Percentiles rank a stretch among this genome's conserved stretches.
Conservation (phyloP, 495 filamentous ascomycete genomes). For the Neurospora tetrasperma region DNA sequence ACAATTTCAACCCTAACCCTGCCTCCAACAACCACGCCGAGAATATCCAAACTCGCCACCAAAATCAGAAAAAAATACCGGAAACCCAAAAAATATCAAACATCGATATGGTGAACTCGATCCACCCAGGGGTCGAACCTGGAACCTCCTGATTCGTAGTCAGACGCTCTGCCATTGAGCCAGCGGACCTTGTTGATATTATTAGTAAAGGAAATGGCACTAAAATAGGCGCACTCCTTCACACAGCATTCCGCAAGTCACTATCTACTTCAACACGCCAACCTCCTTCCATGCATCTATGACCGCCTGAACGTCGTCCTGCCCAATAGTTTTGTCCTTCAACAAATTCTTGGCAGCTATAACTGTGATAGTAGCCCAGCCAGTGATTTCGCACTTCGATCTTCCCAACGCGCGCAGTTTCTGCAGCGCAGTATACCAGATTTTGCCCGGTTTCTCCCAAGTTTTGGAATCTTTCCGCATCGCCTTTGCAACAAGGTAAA, state of each 20-base stretch:
- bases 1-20: neutral
- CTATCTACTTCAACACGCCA: neutral
- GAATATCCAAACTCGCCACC: neutral
- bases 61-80: too few relatives aligned
- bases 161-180: neutral
- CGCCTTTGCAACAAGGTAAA: neutral
- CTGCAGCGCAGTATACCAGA: neutral
- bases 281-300: neutral
- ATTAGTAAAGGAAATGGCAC: accelerated
- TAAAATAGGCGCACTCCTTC: accelerated
- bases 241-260: neutral
- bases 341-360: neutral
- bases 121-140: slow-evolving; percentile 1
- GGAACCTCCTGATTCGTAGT: slow-evolving; percentile 1
- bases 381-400: neutral
- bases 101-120: neutral
- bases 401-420: neutral
- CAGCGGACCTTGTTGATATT: neutral
- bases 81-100: too few relatives aligned
- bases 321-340: neutral
- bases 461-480: neutral
- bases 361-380: neutral
- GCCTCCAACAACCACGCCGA: neutral
- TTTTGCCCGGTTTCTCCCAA: neutral
- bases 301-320: neutral